These are phyloP conservation scores for Chalciporus pseudorubinellus DNA, from an alignment of 768 basidiomycete genomes.

Conservation along the genomic window DNA sequence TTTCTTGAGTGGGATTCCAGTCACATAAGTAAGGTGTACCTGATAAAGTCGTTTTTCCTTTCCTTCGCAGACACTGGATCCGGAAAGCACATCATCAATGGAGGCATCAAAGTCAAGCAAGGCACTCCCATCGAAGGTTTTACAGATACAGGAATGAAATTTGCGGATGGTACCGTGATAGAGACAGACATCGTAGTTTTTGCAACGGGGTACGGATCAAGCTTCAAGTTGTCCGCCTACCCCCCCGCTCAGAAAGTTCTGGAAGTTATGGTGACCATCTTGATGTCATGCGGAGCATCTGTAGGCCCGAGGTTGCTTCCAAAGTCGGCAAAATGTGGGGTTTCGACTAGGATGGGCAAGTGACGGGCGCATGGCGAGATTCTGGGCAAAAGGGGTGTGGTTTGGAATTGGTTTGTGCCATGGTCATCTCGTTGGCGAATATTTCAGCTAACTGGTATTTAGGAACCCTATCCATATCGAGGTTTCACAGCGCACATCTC, in stretches of 20 bases:
- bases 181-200: conserved; percentile 25
- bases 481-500: conserved; percentile 5
- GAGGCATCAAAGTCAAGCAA: conserved; percentile 45
- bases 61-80: conserved; percentile 28
- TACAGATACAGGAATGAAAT: conserved; percentile 17
- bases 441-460: background rate
- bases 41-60: background rate
- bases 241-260: background rate
- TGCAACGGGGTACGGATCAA: conserved; percentile 17
- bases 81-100: conserved; percentile 40
- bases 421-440: background rate
- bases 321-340: conserved; percentile 55
- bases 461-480: conserved; percentile 7
- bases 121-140: conserved; percentile 26
- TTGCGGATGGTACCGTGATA: conserved; percentile 23
- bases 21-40: background rate
- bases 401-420: conserved; percentile 7
- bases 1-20: conserved; percentile 23
- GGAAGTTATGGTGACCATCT: conserved; percentile 42
- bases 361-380: conserved; percentile 34
- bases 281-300: conserved; percentile 38
- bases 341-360: conserved; percentile 55
- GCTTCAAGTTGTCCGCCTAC: background rate
- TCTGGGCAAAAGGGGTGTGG: conserved; percentile 34
- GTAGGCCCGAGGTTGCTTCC: conserved; percentile 42